Base-by-base conservation (phyloP, 129 eudicot species). In the Flaveria sonorensis region DNA sequence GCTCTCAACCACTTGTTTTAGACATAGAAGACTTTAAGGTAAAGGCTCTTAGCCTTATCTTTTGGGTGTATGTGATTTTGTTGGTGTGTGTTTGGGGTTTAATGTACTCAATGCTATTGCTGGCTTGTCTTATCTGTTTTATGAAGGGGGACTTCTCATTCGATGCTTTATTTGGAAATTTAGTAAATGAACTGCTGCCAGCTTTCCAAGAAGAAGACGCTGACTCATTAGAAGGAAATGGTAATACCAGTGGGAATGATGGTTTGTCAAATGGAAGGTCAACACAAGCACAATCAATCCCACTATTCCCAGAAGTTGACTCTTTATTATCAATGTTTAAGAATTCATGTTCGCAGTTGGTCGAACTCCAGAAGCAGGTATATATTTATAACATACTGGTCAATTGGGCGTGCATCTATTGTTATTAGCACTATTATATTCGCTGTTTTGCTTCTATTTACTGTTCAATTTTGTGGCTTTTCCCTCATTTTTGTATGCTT, bases 241-340 rank as follows among this genome's bases (percentile, higher is more conserved):
- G 85, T 73, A 82, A 62, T 73, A 55, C 73, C 67, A 85, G 24
- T 69, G 90, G 80, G 67, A 83, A 56, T 81, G 98, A 90, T 72
- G 48, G 82, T 72, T 84, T 88, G 71, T 39, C 88, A 72, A 93
- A 90, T 81, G 89, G 83, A 79, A 93, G 83, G 80, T 73, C 81
- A 64, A 72, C 83, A 13, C 93, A 85, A 86, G 89, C 85, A 75
- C 67, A 75, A 30, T 47, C 85, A 32, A 87, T 81, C 74, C 99
- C 97, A 4, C 84, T 86, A 78, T 94, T 94, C 83, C 99, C 99
- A 8, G 97, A 94, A 85, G 97, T 94, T 18, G 99, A 94, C 85
- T 73, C 96, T 75, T 77, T 94, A 13, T 73, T 94, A 82, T 87
- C 92, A 70, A 56, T 94, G 85, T 94, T 94, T 74, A 87, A 89